These are phyloP conservation scores for Spirogloea muscicola DNA, from an alignment of 139 green algal species.

Conservation along the genomic window DNA sequence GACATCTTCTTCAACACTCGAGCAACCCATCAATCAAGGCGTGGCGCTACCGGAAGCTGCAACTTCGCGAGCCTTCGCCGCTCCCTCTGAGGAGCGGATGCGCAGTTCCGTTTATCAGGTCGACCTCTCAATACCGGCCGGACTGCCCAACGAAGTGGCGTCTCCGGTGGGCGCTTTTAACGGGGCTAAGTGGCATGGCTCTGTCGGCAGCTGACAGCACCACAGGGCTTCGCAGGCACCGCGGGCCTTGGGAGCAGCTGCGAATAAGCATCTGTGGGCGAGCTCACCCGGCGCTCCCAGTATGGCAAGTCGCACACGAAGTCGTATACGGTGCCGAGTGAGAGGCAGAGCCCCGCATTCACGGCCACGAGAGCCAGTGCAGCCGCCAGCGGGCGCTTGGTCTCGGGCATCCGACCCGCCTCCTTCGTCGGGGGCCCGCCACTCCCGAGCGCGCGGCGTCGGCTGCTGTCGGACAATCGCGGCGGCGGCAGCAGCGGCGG, in stretches of 20 bases:
- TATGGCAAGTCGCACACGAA: conserved; percentile 31
- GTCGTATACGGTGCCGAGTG: conserved; percentile 18
- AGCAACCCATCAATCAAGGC: too few relatives aligned
- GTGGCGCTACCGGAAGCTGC: too few relatives aligned
- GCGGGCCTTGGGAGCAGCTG: background rate
- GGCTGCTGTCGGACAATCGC: too few relatives aligned
- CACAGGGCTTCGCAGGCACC: background rate
- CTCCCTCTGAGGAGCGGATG: background rate
- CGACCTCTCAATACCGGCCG: background rate
- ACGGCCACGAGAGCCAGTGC: conserved; percentile 16
- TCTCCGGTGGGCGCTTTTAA: background rate
- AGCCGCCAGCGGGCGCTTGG: conserved; percentile 25
- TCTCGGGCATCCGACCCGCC: conserved; percentile 17
- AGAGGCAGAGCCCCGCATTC: conserved; percentile 22
- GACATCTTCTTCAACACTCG: too few relatives aligned
- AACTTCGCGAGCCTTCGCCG: too few relatives aligned
- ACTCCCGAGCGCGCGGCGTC: too few relatives aligned
- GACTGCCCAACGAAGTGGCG: background rate
- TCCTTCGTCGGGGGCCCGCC: background rate
- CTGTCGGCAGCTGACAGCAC: background rate
- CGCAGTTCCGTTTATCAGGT: background rate
- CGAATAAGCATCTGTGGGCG: background rate
- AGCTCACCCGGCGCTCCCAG: conserved; percentile 27
- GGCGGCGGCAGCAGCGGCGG: too few relatives aligned
- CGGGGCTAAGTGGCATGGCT: background rate